A percentile compares a stretch with the other conserved stretches of the same genome.
Evolutionary conservation across 495 filamentous ascomycete species (phyloP).

Genomic region (Hypoxylon crocopeplum): DNA sequence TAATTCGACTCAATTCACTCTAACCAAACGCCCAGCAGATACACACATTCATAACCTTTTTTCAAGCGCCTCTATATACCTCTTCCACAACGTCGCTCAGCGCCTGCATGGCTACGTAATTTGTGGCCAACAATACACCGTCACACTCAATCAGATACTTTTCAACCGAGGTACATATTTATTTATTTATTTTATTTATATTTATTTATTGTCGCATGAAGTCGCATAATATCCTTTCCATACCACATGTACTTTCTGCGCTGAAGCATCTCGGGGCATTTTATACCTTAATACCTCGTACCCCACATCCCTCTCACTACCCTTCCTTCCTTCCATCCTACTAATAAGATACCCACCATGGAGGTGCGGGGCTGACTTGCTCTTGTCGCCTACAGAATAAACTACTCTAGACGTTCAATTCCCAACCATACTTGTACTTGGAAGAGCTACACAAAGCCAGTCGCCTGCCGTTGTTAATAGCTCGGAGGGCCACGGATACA

Average conservation of each 20-base stretch:
- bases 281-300: constrained; percentile 16
- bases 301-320: constrained; percentile 29
- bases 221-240: background rate
- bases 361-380: constrained; percentile 41
- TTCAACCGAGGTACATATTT: constrained; percentile 30
- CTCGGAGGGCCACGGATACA: background rate
- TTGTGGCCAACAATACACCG: constrained; percentile 28
- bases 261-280: constrained; percentile 25
- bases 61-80: too few species aligned
- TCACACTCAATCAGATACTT: constrained; percentile 9
- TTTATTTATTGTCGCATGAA: constrained; percentile 18
- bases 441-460: too few species aligned
- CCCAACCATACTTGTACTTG: background rate
- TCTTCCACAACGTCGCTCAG: constrained; percentile 32
- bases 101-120: constrained; percentile 47
- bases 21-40: constrained; percentile 40
- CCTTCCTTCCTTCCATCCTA: constrained; percentile 16
- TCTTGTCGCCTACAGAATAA: constrained; percentile 36
- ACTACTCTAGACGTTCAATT: background rate
- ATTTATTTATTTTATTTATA: constrained; percentile 10
- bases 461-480: background rate
- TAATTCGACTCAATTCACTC: constrained; percentile 9
- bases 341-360: constrained; percentile 20
- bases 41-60: constrained; percentile 14
- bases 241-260: background rate